Conservation (phyloP, 805 yeast genomes). For the Kurtzmaniella cleridarum region DNA sequence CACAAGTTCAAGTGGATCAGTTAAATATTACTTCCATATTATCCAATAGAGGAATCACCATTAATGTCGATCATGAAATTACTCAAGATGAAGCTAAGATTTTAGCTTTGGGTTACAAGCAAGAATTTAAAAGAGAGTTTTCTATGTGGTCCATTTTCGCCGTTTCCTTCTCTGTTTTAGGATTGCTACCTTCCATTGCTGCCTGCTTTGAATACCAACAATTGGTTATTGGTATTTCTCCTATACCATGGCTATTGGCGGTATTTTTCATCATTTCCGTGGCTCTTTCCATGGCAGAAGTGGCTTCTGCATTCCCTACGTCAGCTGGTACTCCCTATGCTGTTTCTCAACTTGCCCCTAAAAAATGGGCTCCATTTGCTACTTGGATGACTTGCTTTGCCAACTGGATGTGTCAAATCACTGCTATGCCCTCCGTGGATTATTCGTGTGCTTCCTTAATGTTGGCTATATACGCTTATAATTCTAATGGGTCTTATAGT, state of each 20-base stretch:
- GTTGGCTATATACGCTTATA: constrained; percentile 42
- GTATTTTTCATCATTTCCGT: constrained; percentile 52
- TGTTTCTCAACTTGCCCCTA: constrained; percentile 57
- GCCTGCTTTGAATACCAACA: constrained; percentile 58
- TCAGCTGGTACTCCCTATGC: constrained; percentile 69
- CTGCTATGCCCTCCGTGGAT: constrained; percentile 57
- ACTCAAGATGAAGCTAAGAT: constrained; percentile 49
- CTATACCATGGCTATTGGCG: constrained; percentile 56
- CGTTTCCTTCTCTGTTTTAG: constrained; percentile 60
- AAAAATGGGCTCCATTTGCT: constrained; percentile 43
- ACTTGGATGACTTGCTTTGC: constrained; percentile 65
- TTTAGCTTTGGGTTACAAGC: constrained; percentile 57
- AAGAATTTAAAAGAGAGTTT: constrained; percentile 57
- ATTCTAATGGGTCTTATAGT: constrained; percentile 27
- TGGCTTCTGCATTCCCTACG: constrained; percentile 62
- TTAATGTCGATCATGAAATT: constrained; percentile 44
- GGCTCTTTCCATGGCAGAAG: constrained; percentile 59
- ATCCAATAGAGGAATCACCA: constrained; percentile 32
- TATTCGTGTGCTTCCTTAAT: constrained; percentile 54
- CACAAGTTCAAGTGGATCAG: constrained; percentile 31
- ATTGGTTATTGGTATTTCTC: constrained; percentile 57
- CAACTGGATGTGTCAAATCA: constrained; percentile 60
- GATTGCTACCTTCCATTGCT: constrained; percentile 60
- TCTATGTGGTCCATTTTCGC: constrained; percentile 53
- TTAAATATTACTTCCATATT: constrained; percentile 31